phyloP scores from a whole-genome alignment of 2,329 filamentous ascomycete genomes.

The Penicillium sp. region DNA sequence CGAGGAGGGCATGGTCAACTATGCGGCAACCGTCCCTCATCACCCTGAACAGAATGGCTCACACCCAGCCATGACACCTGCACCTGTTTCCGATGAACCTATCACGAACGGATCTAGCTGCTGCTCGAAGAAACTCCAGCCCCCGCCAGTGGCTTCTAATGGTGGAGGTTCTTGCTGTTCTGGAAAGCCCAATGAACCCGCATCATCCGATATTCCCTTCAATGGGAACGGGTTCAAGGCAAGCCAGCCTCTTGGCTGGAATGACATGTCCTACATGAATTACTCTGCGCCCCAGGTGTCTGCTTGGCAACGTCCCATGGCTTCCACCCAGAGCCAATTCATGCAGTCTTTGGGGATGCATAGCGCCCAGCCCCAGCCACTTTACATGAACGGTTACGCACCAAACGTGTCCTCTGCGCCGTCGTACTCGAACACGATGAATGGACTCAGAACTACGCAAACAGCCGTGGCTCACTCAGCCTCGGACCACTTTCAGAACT shows the following conservation, averaged over 20 bases:
- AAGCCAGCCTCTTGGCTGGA: conserved; percentile 10
- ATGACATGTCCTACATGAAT: conserved; percentile 14
- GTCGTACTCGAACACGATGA: conserved; percentile 13
- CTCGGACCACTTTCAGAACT: conserved; percentile 7
- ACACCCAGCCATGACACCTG: background rate
- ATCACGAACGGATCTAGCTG: conserved; percentile 18
- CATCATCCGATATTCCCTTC: background rate
- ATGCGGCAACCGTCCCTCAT: conserved; percentile 11
- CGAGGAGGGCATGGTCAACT: conserved; percentile 14
- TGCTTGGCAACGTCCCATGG: conserved; percentile 22
- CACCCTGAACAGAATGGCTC: conserved; percentile 5
- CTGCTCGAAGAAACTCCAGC: conserved; percentile 19
- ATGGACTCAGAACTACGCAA: conserved; percentile 17
- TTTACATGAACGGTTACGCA: conserved; percentile 17
- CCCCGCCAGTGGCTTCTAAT: conserved; percentile 3
- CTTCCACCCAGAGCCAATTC: conserved; percentile 11
- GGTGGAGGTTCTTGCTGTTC: conserved; percentile 30
- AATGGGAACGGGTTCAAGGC: background rate
- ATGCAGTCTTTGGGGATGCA: conserved; percentile 16
- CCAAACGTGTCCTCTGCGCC: conserved; percentile 10
- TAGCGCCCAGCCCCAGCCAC: conserved; percentile 4
- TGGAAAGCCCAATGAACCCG: conserved; percentile 12
- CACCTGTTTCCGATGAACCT: background rate
- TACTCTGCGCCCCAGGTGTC: conserved; percentile 14
- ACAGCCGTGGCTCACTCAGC: conserved; percentile 13